These are phyloP conservation scores for Ceratocystis eucalypticola DNA, from an alignment of 2,329 filamentous ascomycete species.

Conservation along the genomic window DNA sequence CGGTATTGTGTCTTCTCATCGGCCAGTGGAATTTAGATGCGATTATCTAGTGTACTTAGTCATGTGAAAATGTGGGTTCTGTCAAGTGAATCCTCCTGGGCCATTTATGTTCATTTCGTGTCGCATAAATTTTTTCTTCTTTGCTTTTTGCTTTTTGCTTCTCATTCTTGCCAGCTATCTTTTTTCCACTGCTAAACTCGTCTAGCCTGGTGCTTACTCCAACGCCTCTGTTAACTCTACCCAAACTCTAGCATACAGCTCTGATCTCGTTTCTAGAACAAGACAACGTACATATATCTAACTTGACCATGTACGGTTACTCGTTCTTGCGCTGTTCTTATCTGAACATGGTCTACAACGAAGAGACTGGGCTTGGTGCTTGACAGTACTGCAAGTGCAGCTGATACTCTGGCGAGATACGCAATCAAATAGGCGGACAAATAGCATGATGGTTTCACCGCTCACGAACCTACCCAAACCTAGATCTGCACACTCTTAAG, in stretches of 20 bases:
- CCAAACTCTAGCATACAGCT: background rate
- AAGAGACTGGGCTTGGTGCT: background rate
- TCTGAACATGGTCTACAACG: too few relatives aligned
- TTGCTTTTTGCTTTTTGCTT: background rate
- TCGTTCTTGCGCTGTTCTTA: background rate
- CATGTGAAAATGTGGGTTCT: slow-evolving; percentile 17
- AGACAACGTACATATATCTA: too few relatives aligned
- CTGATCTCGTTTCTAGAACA: background rate
- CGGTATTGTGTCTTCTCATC: background rate
- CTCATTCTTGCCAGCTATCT: background rate
- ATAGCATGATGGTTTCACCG: too few relatives aligned
- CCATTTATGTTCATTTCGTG: background rate
- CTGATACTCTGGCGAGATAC: background rate
- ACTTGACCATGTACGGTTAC: background rate
- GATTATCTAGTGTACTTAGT: slow-evolving; percentile 1
- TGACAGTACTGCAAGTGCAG: slow-evolving; percentile 1
- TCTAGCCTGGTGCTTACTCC: background rate
- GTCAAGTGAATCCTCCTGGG: background rate
- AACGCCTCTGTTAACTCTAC: background rate
- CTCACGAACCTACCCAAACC: background rate
- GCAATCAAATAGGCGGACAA: background rate
- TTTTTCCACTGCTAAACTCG: background rate
- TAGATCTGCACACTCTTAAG: slow-evolving; percentile 80
- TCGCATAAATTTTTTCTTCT: slow-evolving; percentile 4
- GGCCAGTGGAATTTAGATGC: slow-evolving; percentile 20